These are phyloP conservation scores for Ascochyta fabae DNA, from an alignment of 2,329 filamentous ascomycete species.

Conservation along the genomic window DNA sequence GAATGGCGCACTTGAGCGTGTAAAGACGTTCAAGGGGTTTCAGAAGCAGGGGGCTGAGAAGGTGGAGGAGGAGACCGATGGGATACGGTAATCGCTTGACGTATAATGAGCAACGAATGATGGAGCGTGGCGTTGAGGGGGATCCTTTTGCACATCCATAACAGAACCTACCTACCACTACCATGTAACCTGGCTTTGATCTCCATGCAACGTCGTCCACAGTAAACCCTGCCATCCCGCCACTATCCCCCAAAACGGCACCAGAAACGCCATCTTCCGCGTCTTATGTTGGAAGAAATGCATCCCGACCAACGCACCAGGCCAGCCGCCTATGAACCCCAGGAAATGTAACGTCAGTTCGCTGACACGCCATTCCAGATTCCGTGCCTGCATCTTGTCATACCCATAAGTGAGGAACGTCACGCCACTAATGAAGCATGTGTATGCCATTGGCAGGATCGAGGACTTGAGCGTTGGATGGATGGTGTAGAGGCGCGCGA, in stretches of 20 bases:
- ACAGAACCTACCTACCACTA: slow-evolving; percentile 7
- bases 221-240: slow-evolving; percentile 36
- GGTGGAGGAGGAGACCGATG: slow-evolving; percentile 16
- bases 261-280: slow-evolving; percentile 36
- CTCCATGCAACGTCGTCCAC: slow-evolving; percentile 19
- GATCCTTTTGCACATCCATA: slow-evolving; percentile 1
- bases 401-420: slow-evolving; percentile 45
- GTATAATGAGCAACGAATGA: slow-evolving; percentile 4
- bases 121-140: slow-evolving; percentile 9
- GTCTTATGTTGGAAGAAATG: slow-evolving; percentile 49
- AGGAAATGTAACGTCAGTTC: slow-evolving; percentile 40
- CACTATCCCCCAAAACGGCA: slow-evolving; percentile 43
- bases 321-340: slow-evolving; percentile 43
- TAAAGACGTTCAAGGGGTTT: slow-evolving; percentile 20
- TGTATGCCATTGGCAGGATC: slow-evolving; percentile 26
- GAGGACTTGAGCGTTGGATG: slow-evolving; percentile 17
- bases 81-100: slow-evolving; percentile 16
- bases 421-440: slow-evolving; percentile 23
- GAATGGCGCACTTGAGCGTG: slow-evolving; percentile 25
- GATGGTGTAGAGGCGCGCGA: slow-evolving; percentile 47
- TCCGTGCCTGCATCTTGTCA: slow-evolving; percentile 45
- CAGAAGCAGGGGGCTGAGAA: slow-evolving; percentile 11
- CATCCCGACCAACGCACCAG: slow-evolving; percentile 41
- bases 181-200: slow-evolving; percentile 12
- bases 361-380: slow-evolving; percentile 41